Base-by-base conservation (phyloP, 371 early-diverging fungal species). In the Conidiobolus incongruus region DNA sequence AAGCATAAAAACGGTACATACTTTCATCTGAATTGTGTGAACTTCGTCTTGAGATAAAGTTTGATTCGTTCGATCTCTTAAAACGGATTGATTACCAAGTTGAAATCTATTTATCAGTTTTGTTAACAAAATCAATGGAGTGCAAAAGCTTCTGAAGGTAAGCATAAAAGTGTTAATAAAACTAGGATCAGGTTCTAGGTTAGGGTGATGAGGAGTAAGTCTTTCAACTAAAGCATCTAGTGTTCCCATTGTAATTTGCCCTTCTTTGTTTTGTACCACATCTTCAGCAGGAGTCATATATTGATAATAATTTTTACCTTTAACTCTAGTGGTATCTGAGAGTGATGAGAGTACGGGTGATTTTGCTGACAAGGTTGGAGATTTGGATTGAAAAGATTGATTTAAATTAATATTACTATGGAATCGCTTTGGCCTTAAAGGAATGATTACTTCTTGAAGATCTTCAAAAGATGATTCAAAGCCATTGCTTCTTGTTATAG, bases 141-240 rank as follows among this genome's bases (percentile, higher is more conserved):
- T 68, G 20, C 70, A 63, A 52, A 90, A 90, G 30, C 77, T 73
- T 37, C 79, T 76, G 57, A 84, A 90, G 4, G 86, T 86, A 51
- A 93, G 63, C 55, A 93, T 53, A 55, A 93, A 90, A 1, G 77
- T 77, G 28, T 69, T 68, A 35, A 75, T 70, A 57, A 79, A 90
- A 40, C 68, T 66, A 38, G 75, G 62, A 45, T 93, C 90, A 10
- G 26, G n/a, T 2, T 13, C 28, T 51, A 61, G 49, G 21, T 74
- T 53, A 1, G 58, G 59, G 31, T 87, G 82, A 48, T 91, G 92
- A 5, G 78, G 61, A 1, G 90, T 91, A 45, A 92, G 62, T 4
- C 83, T 67, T 59, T 91, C 92, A 3, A 91, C 75, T 35, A 92
- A 58, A 0, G 84, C 82, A 7, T 63, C 55, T 34, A 90, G 60